Evolutionary conservation across 306 rosid genomes (phyloP).

Genomic region (Vicia faba): DNA sequence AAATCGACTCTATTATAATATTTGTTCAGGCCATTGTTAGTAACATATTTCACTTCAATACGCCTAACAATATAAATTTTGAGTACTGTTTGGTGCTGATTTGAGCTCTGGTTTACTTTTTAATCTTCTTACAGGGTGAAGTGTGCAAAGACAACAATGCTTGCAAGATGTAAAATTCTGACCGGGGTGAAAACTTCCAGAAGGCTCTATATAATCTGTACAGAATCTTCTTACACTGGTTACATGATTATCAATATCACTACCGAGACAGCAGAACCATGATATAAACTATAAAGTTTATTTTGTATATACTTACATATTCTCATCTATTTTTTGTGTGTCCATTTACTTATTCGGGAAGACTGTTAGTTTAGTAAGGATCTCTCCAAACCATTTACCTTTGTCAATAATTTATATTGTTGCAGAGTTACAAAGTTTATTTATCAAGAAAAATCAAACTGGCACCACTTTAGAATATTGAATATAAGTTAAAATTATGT

Average conservation of each 20-base stretch:
- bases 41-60: too few relatives aligned
- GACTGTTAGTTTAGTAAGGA: background rate
- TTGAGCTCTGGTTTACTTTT: background rate
- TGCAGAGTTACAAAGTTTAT: too few relatives aligned
- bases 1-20: constrained; percentile 18
- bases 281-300: background rate
- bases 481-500: too few relatives aligned
- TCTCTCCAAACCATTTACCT: too few relatives aligned
- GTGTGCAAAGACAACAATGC: constrained; percentile 61
- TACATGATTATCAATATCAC: constrained; percentile 1
- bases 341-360: background rate
- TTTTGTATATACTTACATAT: background rate
- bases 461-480: too few relatives aligned
- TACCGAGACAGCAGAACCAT: background rate
- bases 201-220: constrained; percentile 26
- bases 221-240: constrained; percentile 17
- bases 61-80: constrained; percentile 8
- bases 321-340: background rate
- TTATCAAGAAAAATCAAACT: too few relatives aligned
- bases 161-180: constrained; percentile 57
- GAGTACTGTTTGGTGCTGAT: constrained; percentile 22
- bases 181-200: constrained; percentile 17
- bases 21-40: background rate
- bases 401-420: too few relatives aligned
- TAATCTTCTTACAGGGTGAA: constrained; percentile 53